Base-by-base conservation (phyloP, 495 filamentous ascomycete genomes). In the Neurospora sublineolata region DNA sequence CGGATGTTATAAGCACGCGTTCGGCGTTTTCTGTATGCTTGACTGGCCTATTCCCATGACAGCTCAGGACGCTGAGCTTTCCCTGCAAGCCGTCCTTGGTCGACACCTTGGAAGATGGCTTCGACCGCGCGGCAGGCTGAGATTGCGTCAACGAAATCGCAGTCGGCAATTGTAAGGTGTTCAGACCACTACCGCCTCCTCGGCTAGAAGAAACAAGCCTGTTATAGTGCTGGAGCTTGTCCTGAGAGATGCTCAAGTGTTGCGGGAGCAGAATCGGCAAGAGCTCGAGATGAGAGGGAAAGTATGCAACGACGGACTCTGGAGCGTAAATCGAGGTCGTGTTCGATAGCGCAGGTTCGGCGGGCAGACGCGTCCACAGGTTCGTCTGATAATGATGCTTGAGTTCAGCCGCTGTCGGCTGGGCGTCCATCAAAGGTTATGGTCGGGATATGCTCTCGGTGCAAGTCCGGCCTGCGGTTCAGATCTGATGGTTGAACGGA, bases 41-140 rank as follows among this genome's bases (percentile, higher is more conserved):
- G 40, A 80, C 78, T 72, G 81, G 76, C 80, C 85, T 87, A 86
- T 83, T 86, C 86, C 85, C 86, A 88, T 88, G 85, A 84, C 86
- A 83, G 81, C 78, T 84, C 78, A 83, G 83, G 72, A 75, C 77
- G 79, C 76, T 73, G 67, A 69, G 69, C 77, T 81, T 78, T 60
- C 79, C 74, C 76, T 82, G 80, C 64, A 76, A 74, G 71, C 75
- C 78, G 73, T 87, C 81, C 75, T 84, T 85, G 79, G 79, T 82
- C 72, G 83, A 85, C 80, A 82, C 82, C 74, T 86, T 85, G 75
- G 84, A 85, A 68, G 82, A 82, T 20, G 86, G 86, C 46, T 84
- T 79, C 72, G 85, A 83, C 71, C 85, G 79, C 70, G 84, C 77
- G 70, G 82, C 79, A 74, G 82, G 79, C 77, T 85, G 83, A 75